Evolutionary conservation across 805 yeast genomes (phyloP).

Genomic region (Ogataea glucozyma): DNA sequence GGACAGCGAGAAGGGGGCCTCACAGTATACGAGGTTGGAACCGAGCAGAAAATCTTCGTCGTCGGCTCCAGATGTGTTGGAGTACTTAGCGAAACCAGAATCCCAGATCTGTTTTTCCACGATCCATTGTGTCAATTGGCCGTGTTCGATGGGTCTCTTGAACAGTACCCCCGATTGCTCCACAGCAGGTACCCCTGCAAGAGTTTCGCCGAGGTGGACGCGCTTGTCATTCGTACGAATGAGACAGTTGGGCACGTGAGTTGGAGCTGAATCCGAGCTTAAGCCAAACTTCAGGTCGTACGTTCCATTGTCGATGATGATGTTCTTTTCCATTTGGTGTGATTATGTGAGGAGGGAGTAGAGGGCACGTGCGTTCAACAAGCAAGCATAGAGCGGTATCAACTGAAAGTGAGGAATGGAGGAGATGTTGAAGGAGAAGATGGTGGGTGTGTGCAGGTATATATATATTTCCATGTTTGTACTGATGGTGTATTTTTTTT

Average conservation of each 20-base stretch:
- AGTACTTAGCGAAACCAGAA: slow-evolving; percentile 51
- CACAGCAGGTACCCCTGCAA: slow-evolving; percentile 42
- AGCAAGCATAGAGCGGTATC: not conserved
- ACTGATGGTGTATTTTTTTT: too few species aligned
- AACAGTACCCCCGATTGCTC: slow-evolving; percentile 74
- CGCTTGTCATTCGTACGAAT: slow-evolving; percentile 75
- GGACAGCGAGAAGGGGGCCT: slow-evolving; percentile 80
- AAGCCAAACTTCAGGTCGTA: slow-evolving; percentile 72
- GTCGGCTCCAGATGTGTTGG: slow-evolving; percentile 34
- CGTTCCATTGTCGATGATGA: slow-evolving; percentile 90
- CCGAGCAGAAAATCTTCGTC: slow-evolving; percentile 49
- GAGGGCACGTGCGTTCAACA: not conserved
- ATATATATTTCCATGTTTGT: too few species aligned
- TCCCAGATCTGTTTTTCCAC: slow-evolving; percentile 91
- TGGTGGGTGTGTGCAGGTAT: too few species aligned
- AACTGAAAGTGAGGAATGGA: too few species aligned
- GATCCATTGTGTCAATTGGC: slow-evolving; percentile 91
- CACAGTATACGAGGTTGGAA: slow-evolving; percentile 68
- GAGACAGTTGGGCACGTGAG: slow-evolving; percentile 64
- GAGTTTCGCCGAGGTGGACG: slow-evolving; percentile 63
- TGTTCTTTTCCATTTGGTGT: slow-evolving; percentile 18
- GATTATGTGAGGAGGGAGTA: not conserved
- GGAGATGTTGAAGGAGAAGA: too few species aligned
- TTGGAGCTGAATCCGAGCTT: slow-evolving; percentile 45
- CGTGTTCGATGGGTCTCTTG: slow-evolving; percentile 84